Conservation (phyloP, 176 grass and related monocot species). For the Raddia guianensis region DNA sequence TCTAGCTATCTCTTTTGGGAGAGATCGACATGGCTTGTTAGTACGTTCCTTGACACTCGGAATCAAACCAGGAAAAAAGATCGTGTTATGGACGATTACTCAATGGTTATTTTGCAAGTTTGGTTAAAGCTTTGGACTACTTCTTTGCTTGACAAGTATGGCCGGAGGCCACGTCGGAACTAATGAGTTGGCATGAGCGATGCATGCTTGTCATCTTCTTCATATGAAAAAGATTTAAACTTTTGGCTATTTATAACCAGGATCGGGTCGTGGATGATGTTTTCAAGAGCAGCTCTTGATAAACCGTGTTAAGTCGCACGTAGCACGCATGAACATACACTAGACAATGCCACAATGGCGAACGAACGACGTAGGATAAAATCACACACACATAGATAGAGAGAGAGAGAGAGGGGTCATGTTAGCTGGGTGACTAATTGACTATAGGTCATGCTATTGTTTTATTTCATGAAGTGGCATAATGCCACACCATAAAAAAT, state of each 20-base stretch:
- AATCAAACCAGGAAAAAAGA: not conserved
- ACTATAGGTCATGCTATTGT: no score
- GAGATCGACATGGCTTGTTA: not conserved
- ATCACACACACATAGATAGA: no score
- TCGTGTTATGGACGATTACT: not conserved
- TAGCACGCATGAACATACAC: no score
- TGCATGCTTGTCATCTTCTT: not conserved
- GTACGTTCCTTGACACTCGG: conserved; percentile 38
- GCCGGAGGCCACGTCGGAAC: not conserved
- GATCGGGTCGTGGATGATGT: not conserved
- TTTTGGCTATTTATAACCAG: not conserved
- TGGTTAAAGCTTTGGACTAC: conserved; percentile 7
- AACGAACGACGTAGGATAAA: no score
- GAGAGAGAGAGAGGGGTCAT: no score
- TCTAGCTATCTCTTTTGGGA: not conserved
- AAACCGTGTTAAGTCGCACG: not conserved
- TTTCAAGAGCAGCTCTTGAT: not conserved
- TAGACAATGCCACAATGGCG: no score
- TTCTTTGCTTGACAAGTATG: not conserved
- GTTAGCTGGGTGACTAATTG: no score
- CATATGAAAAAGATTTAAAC: not conserved
- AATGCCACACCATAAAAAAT: no score
- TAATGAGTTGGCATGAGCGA: not conserved
- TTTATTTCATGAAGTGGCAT: no score
- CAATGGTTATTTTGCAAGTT: not conserved